A percentile compares a stretch with the other conserved stretches of the same genome.
phyloP scores from a whole-genome alignment of 305 asterid species.

The Fraxinus xanthoxyloides region DNA sequence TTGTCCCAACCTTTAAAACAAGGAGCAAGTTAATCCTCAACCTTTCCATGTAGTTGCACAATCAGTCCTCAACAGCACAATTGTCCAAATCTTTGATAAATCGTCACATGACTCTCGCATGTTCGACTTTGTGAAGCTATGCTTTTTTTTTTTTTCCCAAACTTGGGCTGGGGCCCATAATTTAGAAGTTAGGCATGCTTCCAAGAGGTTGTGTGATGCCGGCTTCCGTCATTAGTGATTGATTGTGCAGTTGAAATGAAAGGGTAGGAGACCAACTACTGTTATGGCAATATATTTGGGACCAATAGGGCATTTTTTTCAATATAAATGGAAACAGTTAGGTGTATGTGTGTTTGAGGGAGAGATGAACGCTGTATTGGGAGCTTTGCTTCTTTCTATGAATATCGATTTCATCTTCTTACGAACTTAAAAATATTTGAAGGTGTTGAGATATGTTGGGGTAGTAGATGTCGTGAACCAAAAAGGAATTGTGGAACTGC shows the following conservation, averaged over 20 bases:
- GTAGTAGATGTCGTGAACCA: slow-evolving; percentile 80
- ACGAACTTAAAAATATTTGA: slow-evolving; percentile 26
- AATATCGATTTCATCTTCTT: slow-evolving; percentile 17
- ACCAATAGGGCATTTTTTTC: not conserved
- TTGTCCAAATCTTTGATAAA: not conserved
- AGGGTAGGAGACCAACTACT: not conserved
- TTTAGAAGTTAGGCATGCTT: not conserved
- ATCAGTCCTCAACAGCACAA: not conserved
- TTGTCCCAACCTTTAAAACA: not conserved
- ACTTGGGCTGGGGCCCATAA: not conserved
- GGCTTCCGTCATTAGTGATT: not conserved
- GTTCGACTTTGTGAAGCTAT: not conserved
- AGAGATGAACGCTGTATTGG: not conserved
- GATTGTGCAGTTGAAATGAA: not conserved
- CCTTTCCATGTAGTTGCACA: not conserved
- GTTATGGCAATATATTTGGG: not conserved
- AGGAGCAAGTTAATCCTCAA: not conserved
- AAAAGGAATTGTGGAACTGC: slow-evolving; percentile 77
- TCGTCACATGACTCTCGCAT: not conserved
- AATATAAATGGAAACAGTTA: not conserved
- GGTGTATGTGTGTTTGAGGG: not conserved
- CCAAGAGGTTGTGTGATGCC: not conserved
- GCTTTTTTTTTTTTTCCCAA: not conserved
- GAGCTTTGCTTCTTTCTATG: not conserved
- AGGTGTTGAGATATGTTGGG: slow-evolving; percentile 96